Evolutionary conservation across 2,329 filamentous ascomycete genomes (phyloP), one percentile per base, ranked within the genome.

Genomic region (Fusarium liriodendri): DNA sequence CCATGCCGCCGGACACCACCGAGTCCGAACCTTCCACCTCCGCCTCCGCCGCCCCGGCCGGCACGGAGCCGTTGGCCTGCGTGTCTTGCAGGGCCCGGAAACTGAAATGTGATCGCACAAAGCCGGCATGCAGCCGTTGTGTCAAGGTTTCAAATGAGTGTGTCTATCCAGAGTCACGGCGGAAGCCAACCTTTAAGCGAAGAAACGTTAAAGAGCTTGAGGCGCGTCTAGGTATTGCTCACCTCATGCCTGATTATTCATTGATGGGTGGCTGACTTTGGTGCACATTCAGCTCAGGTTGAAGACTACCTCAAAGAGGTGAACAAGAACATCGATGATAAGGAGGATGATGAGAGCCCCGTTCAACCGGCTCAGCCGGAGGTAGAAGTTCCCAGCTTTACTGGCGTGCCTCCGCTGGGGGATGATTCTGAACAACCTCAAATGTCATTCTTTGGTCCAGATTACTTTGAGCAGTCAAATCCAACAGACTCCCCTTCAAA

Each of bases 141-240:
- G 86, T 89, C 63, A 90, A 93, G 74, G 84, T 95, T 55, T 89
- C 91, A 62, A 91, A 92, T 80, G 92, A 94, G 62, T 98, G 96
- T 83, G 89, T 93, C 65, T 98, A 97, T 82, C 95, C 97, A 70
- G 94, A 97, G 83, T 93, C 95, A 65, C 89, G 95, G 79, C 92
- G 94, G 84, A 98, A 97, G 85, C 94, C 94, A 64, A 93, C 94
- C 6, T 93, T 94, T 22, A 98, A 97, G 85, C 88, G 95, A 78
- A 92, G 94, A 75, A 98, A 98, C 82, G 95, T 98, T 71, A 97
- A 94, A 84, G 93, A 97, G 80, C 86, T 98, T 66, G 96, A 98
- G 82, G 94, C 94, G 73, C 90, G 96, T 79, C 85, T 98, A 80
- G 93, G 94, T 97, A 90, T 74, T 86, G 61, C 27, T n/a, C 45